phyloP scores from a whole-genome alignment of 2,329 filamentous ascomycete species.

The Pseudovirgaria hyperparasitica region DNA sequence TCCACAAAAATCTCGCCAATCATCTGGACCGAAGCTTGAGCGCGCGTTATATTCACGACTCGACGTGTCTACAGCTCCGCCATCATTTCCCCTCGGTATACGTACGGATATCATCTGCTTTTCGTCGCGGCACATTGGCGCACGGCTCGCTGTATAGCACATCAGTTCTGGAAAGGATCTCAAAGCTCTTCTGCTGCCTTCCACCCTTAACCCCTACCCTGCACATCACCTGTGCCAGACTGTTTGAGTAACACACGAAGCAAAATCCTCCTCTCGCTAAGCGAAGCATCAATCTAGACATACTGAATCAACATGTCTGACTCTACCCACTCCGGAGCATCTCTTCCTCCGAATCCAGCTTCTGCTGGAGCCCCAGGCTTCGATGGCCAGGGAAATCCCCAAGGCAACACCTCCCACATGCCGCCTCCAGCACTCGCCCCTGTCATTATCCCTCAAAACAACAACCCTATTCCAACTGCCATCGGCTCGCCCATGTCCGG shows the following conservation, averaged over 20 bases:
- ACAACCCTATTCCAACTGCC: slow-evolving; percentile 83
- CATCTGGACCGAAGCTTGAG: background rate
- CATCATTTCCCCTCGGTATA: no score
- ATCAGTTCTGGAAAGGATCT: slow-evolving; percentile 1
- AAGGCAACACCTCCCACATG: slow-evolving; percentile 64
- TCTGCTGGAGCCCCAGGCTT: slow-evolving; percentile 62
- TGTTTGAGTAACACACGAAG: slow-evolving; percentile 1
- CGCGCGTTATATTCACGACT: slow-evolving; percentile 1
- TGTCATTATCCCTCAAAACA: slow-evolving; percentile 85
- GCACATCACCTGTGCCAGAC: slow-evolving; percentile 1
- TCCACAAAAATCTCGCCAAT: slow-evolving; percentile 1
- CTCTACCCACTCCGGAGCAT: slow-evolving; percentile 46
- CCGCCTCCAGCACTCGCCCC: slow-evolving; percentile 77
- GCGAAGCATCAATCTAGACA: slow-evolving; percentile 4
- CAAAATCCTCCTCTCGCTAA: slow-evolving; percentile 5
- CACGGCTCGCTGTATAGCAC: slow-evolving; percentile 1
- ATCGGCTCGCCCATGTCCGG: slow-evolving; percentile 79
- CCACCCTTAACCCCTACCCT: slow-evolving; percentile 5
- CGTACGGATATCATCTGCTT: no score
- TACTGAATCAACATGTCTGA: slow-evolving; percentile 58
- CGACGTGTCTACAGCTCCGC: background rate
- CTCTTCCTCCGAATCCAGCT: slow-evolving; percentile 59
- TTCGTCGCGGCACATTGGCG: background rate
- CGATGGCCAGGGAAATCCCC: slow-evolving; percentile 61
- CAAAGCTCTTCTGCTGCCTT: background rate